Conservation (phyloP, 2,329 filamentous ascomycete species). For the Xylaria sp. region DNA sequence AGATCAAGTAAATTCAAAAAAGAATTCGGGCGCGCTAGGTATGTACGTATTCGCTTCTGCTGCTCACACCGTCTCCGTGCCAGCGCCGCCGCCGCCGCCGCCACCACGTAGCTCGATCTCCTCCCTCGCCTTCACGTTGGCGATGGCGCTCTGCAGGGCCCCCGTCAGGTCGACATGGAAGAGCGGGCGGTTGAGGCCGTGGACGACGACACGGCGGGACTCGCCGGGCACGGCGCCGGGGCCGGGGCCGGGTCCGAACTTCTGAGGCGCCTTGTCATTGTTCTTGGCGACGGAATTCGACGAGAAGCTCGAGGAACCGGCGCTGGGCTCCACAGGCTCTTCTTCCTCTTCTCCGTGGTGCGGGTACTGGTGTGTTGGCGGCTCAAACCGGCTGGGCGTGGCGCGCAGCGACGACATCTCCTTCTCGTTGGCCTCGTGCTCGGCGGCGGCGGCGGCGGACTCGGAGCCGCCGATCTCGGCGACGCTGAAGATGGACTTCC, state of each 20-base stretch:
- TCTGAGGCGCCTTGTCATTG: constrained; percentile 25
- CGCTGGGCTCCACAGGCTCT: constrained; percentile 32
- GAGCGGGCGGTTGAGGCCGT: constrained; percentile 84
- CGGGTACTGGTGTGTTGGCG: too few species aligned
- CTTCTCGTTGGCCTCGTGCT: constrained; percentile 63
- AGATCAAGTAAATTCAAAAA: too few species aligned
- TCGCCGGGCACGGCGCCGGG: constrained; percentile 46
- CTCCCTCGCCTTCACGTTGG: constrained; percentile 67
- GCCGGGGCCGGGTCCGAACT: too few species aligned
- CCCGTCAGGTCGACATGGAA: constrained; percentile 94
- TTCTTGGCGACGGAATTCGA: constrained; percentile 25
- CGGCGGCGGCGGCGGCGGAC: constrained; percentile 70
- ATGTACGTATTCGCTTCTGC: too few species aligned
- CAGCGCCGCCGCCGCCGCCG: too few species aligned
- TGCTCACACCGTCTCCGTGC: too few species aligned
- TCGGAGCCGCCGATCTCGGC: constrained; percentile 77
- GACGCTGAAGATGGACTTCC: constrained; percentile 95
- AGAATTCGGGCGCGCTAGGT: too few species aligned
- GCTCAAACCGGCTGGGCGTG: constrained; percentile 13
- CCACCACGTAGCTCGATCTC: constrained; percentile 33
- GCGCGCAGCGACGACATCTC: constrained; percentile 26
- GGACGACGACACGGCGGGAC: constrained; percentile 67
- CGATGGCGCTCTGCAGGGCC: constrained; percentile 83
- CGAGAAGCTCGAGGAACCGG: constrained; percentile 29
- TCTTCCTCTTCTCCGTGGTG: too few species aligned